Percentiles rank a stretch among this genome's conserved stretches.
Evolutionary conservation across 495 filamentous ascomycete genomes (phyloP).

Genomic region (Penicillium herquei): DNA sequence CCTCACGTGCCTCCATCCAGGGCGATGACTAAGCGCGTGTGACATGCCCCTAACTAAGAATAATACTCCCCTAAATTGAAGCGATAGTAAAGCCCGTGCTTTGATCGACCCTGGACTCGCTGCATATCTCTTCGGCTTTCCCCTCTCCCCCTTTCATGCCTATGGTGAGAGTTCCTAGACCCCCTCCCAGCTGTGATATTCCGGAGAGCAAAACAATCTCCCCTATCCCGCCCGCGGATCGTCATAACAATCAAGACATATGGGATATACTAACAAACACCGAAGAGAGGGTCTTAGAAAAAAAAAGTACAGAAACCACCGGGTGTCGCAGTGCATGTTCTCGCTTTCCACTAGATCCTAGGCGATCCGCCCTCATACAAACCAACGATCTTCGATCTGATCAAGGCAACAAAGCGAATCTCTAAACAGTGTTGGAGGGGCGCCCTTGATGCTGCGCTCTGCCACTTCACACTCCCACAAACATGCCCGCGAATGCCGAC

Average conservation of each 20-base stretch:
- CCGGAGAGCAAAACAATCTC: background rate
- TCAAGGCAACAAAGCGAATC: background rate
- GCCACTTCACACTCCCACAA: slow-evolving; percentile 37
- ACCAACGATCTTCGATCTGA: slow-evolving; percentile 2
- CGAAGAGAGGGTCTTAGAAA: slow-evolving; percentile 23
- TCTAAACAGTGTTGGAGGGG: slow-evolving; percentile 14
- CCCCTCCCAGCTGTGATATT: background rate
- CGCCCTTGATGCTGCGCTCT: slow-evolving; percentile 44
- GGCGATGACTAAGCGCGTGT: background rate
- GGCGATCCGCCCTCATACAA: slow-evolving; percentile 15
- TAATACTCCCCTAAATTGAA: background rate
- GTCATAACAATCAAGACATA: background rate
- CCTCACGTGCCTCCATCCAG: background rate
- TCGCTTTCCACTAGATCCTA: slow-evolving; percentile 15
- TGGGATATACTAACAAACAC: slow-evolving; percentile 24
- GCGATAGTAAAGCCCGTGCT: slow-evolving; percentile 22
- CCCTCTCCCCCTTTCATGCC: slow-evolving; percentile 12
- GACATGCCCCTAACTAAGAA: background rate
- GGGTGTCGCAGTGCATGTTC: slow-evolving; percentile 22
- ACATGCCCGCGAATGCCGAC: slow-evolving; percentile 61
- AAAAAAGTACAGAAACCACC: slow-evolving; percentile 11
- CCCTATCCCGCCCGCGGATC: background rate
- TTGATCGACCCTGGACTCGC: slow-evolving; percentile 30
- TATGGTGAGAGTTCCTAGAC: slow-evolving; percentile 12
- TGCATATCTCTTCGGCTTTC: slow-evolving; percentile 20